Percentiles rank a stretch among this genome's conserved stretches.
Conservation (phyloP, 2,329 filamentous ascomycete genomes). For the Grosmannia serpens region DNA sequence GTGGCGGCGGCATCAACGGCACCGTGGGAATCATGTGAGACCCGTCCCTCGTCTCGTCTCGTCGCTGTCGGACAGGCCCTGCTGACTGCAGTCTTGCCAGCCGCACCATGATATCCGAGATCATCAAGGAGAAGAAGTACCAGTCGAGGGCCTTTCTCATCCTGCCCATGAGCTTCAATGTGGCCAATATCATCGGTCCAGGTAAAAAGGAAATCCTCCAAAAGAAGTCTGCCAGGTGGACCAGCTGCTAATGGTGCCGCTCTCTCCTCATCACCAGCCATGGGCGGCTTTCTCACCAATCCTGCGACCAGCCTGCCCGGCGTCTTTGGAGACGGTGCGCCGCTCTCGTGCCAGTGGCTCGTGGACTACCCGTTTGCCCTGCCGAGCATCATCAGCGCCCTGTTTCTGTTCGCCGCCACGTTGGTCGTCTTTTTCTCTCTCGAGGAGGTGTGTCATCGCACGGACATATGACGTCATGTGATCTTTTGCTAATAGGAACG, state of each 20-base stretch:
- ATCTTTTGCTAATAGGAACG: not conserved
- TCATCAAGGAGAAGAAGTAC: slow-evolving; percentile 35
- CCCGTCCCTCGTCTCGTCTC: not conserved
- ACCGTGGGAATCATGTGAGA: slow-evolving; percentile 36
- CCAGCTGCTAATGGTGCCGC: not conserved
- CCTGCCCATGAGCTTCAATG: slow-evolving; percentile 36
- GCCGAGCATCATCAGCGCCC: slow-evolving; percentile 44
- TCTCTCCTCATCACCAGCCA: slow-evolving; percentile 15
- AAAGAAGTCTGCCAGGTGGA: not conserved
- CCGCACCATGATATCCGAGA: slow-evolving; percentile 35
- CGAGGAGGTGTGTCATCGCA: slow-evolving; percentile 42
- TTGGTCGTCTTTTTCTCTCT: slow-evolving; percentile 49
- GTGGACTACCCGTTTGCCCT: slow-evolving; percentile 55
- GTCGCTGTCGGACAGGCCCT: not conserved
- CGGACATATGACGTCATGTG: slow-evolving; percentile 10
- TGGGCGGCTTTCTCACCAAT: slow-evolving; percentile 59
- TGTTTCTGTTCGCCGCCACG: slow-evolving; percentile 45
- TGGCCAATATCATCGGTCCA: slow-evolving; percentile 33
- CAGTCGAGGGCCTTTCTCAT: slow-evolving; percentile 36
- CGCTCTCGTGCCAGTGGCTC: slow-evolving; percentile 54
- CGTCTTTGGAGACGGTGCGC: slow-evolving; percentile 48
- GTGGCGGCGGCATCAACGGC: slow-evolving; percentile 48
- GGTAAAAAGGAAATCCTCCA: slow-evolving; percentile 18
- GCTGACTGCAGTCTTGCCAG: not conserved
- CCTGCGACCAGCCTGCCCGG: slow-evolving; percentile 49